phyloP scores from a whole-genome alignment of 2,329 filamentous ascomycete genomes.

The Neofusicoccum laricinum region DNA sequence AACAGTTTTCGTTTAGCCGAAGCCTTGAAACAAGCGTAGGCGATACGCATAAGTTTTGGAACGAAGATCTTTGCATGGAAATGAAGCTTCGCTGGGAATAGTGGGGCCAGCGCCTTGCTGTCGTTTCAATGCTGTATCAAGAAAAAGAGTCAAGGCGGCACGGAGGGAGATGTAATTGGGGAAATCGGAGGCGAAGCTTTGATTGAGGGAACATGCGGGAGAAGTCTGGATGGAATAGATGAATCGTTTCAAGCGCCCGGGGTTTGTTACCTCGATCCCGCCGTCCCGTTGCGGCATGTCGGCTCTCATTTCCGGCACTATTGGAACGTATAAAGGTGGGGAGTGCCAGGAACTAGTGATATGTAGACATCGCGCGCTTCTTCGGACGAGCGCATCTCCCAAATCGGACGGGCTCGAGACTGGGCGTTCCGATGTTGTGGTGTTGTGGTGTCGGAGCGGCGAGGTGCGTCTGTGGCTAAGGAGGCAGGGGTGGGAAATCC shows the following conservation, averaged over 20 bases:
- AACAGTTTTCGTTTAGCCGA: not conserved
- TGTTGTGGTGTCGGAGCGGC: not conserved
- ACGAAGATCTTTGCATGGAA: not conserved
- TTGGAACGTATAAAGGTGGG: not conserved
- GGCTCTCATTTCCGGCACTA: not conserved
- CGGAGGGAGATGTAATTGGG: not conserved
- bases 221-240: not conserved
- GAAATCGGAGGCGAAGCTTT: not conserved
- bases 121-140: slow-evolving; percentile 6
- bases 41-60: slow-evolving; percentile 8
- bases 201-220: not conserved
- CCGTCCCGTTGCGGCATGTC: not conserved
- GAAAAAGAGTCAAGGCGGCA: not conserved
- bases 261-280: not conserved
- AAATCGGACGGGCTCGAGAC: not conserved
- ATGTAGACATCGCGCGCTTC: not conserved
- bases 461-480: not conserved
- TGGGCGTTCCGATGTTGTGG: not conserved
- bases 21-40: not conserved
- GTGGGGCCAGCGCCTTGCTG: not conserved
- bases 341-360: not conserved
- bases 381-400: not conserved
- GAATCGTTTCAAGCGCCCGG: not conserved
- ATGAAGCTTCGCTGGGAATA: not conserved
- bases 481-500: not conserved